A percentile compares a stretch with the other conserved stretches of the same genome.
These are phyloP conservation scores for Dendrobium chrysotoxum DNA, from an alignment of 106 monocot genomes.

Conservation along the genomic window DNA sequence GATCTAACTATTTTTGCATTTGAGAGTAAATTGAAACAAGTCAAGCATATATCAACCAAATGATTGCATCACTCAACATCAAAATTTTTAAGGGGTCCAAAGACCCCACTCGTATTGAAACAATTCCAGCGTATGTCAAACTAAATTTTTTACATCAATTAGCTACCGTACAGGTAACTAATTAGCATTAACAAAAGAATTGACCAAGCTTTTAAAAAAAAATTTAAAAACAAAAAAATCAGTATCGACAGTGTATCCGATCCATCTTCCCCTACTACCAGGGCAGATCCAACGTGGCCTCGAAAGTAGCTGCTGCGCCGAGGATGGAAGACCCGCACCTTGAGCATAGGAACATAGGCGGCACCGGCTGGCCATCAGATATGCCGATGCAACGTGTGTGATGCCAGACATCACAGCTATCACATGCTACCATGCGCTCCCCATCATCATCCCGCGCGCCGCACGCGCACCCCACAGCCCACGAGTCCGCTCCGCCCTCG, in stretches of 20 bases:
- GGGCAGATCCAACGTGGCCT: background rate
- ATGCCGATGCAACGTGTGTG: conserved; percentile 88
- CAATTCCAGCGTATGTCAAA: background rate
- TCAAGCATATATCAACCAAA: too few species aligned
- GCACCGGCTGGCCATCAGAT: conserved; percentile 51
- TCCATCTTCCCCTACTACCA: background rate
- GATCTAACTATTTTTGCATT: too few species aligned
- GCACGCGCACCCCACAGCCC: conserved; percentile 72
- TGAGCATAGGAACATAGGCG: conserved; percentile 66
- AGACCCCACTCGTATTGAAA: background rate
- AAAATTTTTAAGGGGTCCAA: background rate
- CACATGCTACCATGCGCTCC: conserved; percentile 96
- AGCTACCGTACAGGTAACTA: background rate
- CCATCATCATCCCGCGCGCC: conserved; percentile 91
- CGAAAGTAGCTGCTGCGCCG: conserved; percentile 6
- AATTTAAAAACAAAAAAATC: background rate
- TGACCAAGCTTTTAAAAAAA: background rate
- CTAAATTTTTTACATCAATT: background rate
- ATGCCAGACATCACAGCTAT: conserved; percentile 87
- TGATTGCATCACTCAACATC: too few species aligned
- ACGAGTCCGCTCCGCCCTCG: conserved; percentile 65
- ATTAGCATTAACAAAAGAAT: background rate
- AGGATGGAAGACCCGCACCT: conserved; percentile 33
- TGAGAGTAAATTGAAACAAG: too few species aligned
- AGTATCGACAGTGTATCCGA: background rate